Percentiles rank a stretch among this genome's conserved stretches.
phyloP scores from a whole-genome alignment of 1,139 yeast genomes.

The Scheffersomyces quercinus region DNA sequence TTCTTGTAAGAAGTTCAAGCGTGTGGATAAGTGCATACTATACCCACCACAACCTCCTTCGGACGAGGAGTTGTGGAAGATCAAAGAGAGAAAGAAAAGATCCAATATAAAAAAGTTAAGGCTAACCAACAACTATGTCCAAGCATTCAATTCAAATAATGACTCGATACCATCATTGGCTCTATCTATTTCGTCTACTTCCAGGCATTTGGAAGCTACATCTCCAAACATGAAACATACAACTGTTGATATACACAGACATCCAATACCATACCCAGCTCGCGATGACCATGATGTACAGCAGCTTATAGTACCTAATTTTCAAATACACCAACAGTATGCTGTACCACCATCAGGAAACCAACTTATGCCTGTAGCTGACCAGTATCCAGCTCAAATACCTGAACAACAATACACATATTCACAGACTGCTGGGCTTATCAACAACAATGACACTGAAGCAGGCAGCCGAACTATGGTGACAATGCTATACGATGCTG shows the following conservation, averaged over 20 bases:
- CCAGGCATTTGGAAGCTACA: not conserved
- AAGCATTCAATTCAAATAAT: not conserved
- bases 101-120: slow-evolving; percentile 8
- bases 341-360: not conserved
- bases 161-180: not conserved
- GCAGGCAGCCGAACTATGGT: not conserved
- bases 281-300: no score
- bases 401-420: not conserved
- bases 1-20: slow-evolving; percentile 45
- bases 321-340: not conserved
- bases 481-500: not conserved
- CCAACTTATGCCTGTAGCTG: not conserved
- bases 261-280: not conserved
- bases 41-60: slow-evolving; percentile 53
- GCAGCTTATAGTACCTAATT: not conserved
- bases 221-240: not conserved
- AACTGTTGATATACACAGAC: not conserved
- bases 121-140: not conserved
- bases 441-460: not conserved
- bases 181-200: not conserved
- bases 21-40: slow-evolving; percentile 37
- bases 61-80: slow-evolving; percentile 19
- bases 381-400: not conserved
- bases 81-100: slow-evolving; percentile 16
- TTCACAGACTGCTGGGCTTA: not conserved